Conservation (phyloP, 176 grass and related monocot species). For the Lolium perenne region DNA sequence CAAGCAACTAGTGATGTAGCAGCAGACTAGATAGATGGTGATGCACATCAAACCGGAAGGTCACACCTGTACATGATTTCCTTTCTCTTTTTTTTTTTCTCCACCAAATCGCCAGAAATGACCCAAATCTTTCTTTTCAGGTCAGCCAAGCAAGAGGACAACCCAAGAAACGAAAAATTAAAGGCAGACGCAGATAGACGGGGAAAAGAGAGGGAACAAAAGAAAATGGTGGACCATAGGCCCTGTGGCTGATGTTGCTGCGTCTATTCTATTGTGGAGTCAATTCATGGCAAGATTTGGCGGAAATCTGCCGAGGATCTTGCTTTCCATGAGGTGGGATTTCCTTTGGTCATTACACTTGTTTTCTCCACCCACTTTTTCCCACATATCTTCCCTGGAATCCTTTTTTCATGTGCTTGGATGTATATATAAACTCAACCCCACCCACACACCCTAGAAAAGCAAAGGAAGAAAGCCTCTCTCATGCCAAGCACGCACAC, state of each 20-base stretch:
- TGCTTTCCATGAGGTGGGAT: constrained; percentile 68
- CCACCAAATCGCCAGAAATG: constrained; percentile 1
- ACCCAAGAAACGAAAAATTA: constrained; percentile 1
- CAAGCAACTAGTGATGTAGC: background rate
- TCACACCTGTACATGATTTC: constrained; percentile 6
- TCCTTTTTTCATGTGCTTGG: constrained; percentile 54
- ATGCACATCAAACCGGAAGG: constrained; percentile 4
- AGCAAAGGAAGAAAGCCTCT: background rate
- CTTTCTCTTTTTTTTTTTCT: background rate
- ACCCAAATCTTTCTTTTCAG: constrained; percentile 25
- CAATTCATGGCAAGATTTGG: constrained; percentile 80
- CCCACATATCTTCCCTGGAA: constrained; percentile 48
- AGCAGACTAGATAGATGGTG: background rate
- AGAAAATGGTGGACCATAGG: constrained; percentile 54
- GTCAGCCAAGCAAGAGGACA: constrained; percentile 26
- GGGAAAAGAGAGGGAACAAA: constrained; percentile 20
- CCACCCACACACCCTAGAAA: constrained; percentile 51
- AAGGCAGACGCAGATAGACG: background rate
- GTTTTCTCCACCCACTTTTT: constrained; percentile 32
- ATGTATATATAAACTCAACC: constrained; percentile 43
- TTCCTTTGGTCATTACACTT: constrained; percentile 54
- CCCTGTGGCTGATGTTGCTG: constrained; percentile 22
- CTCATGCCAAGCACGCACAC: constrained; percentile 36
- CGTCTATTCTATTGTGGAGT: constrained; percentile 41
- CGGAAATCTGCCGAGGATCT: constrained; percentile 77